Conservation (phyloP, 2,329 filamentous ascomycete genomes). For the Remersonia thermophila region DNA sequence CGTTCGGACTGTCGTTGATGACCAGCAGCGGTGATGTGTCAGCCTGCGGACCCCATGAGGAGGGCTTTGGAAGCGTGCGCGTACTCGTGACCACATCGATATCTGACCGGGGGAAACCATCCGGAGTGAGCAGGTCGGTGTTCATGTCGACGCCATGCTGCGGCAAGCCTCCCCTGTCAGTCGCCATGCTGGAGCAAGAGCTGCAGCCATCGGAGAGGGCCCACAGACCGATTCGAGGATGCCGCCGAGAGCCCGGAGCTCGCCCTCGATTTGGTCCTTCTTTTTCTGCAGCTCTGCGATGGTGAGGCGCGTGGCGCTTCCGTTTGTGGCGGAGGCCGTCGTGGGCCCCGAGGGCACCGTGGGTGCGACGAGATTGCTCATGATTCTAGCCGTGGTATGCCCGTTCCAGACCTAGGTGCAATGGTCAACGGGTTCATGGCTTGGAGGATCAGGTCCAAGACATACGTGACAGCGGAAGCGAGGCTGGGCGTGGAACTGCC, state of each 20-base stretch:
- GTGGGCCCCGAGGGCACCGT: slow-evolving; percentile 64
- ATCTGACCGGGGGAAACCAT: slow-evolving; percentile 86
- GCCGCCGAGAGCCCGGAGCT: slow-evolving; percentile 70
- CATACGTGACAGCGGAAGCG: not conserved
- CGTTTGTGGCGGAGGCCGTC: slow-evolving; percentile 47
- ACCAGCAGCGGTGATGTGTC: too few species aligned
- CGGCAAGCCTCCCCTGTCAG: too few species aligned
- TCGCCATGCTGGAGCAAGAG: too few species aligned
- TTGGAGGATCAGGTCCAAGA: not conserved
- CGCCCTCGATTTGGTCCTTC: slow-evolving; percentile 75
- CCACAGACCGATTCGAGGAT: slow-evolving; percentile 72
- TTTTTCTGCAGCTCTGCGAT: slow-evolving; percentile 70
- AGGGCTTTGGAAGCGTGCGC: too few species aligned
- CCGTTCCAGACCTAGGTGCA: slow-evolving; percentile 19
- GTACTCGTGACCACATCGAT: slow-evolving; percentile 90
- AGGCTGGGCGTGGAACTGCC: too few species aligned
- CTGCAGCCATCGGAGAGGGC: too few species aligned
- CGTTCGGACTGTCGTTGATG: slow-evolving; percentile 79
- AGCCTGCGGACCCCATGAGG: too few species aligned
- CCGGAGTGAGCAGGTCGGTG: slow-evolving; percentile 71
- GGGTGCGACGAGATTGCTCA: slow-evolving; percentile 46
- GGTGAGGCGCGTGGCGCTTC: slow-evolving; percentile 50
- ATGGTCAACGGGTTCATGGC: slow-evolving; percentile 3
- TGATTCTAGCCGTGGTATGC: slow-evolving; percentile 31
- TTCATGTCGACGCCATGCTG: slow-evolving; percentile 90